Conservation (phyloP, 2,329 filamentous ascomycete genomes). For the Trichophyton simii region DNA sequence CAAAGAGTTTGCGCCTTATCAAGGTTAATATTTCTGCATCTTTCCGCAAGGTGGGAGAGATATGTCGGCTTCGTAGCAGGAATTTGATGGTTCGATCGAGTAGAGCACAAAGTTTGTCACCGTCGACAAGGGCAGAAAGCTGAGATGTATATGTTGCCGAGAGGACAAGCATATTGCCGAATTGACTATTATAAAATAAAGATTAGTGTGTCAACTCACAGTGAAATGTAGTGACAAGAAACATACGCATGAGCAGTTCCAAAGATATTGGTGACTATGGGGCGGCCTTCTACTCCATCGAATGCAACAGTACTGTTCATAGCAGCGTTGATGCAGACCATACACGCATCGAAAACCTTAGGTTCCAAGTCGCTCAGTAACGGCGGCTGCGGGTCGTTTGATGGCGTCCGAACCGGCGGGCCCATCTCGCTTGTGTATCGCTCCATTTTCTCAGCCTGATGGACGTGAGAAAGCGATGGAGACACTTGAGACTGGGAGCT, state of each 20-base stretch:
- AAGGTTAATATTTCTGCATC: slow-evolving; percentile 62
- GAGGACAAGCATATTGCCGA: slow-evolving; percentile 87
- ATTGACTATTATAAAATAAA: slow-evolving; percentile 53
- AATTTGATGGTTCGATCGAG: slow-evolving; percentile 66
- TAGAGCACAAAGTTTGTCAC: slow-evolving; percentile 45
- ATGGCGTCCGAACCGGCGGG: slow-evolving; percentile 18
- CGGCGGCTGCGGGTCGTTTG: slow-evolving; percentile 13
- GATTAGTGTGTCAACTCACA: slow-evolving; percentile 11
- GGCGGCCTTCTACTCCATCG: slow-evolving; percentile 48
- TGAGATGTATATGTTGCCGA: slow-evolving; percentile 64
- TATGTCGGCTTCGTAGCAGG: slow-evolving; percentile 54
- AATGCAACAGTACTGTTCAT: slow-evolving; percentile 80
- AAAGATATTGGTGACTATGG: slow-evolving; percentile 90
- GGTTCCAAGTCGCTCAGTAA: slow-evolving; percentile 29
- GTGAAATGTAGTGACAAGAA: neutral
- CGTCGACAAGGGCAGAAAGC: slow-evolving; percentile 47
- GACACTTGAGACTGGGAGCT: slow-evolving; percentile 25
- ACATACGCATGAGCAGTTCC: slow-evolving; percentile 92
- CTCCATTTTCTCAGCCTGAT: slow-evolving; percentile 21
- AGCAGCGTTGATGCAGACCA: slow-evolving; percentile 56
- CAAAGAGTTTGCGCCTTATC: slow-evolving; percentile 34
- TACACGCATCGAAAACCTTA: slow-evolving; percentile 44
- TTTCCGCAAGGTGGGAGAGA: slow-evolving; percentile 59
- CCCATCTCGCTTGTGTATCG: slow-evolving; percentile 23
- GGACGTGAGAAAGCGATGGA: slow-evolving; percentile 22